Percentiles rank a stretch among this genome's conserved stretches.
These are phyloP conservation scores for Lentinula sp. DNA, from an alignment of 768 basidiomycete species.

Conservation along the genomic window DNA sequence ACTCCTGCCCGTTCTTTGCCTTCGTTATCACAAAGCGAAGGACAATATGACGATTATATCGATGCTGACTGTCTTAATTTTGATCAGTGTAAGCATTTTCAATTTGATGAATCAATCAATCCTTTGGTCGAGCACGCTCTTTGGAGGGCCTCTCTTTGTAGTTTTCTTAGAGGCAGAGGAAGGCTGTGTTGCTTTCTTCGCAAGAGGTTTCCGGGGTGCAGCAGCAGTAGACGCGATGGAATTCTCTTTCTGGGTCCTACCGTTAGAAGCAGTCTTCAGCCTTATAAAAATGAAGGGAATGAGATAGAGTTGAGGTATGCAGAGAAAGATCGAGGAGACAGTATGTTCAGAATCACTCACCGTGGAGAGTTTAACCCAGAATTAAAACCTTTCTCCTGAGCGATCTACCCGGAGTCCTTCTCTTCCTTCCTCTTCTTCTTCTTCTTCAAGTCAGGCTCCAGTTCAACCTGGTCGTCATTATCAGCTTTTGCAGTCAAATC, in stretches of 20 bases:
- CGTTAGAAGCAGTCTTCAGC: slow-evolving; percentile 2
- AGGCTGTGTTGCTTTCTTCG: not conserved
- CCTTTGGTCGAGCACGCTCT: slow-evolving; percentile 5
- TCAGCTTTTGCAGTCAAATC: not conserved
- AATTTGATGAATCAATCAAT: no score
- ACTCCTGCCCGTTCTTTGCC: slow-evolving; percentile 51
- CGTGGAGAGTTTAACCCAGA: not conserved
- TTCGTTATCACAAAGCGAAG: slow-evolving; percentile 10
- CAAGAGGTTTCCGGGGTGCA: not conserved
- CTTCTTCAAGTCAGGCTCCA: not conserved
- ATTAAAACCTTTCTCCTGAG: not conserved
- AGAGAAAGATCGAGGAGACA: not conserved
- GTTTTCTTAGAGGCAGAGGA: not conserved
- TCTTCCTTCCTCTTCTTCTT: not conserved
- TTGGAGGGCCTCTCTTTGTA: not conserved
- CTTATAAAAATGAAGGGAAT: not conserved
- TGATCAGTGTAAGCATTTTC: no score
- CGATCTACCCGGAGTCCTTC: not conserved
- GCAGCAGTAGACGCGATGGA: not conserved
- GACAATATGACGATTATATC: slow-evolving; percentile 4
- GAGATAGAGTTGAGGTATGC: not conserved
- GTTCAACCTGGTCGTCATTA: not conserved
- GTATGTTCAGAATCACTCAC: not conserved
- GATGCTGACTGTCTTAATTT: no score
- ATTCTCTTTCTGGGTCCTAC: slow-evolving; percentile 5